Conservation (phyloP, 2,329 filamentous ascomycete genomes). For the Talaromyces sp. region DNA sequence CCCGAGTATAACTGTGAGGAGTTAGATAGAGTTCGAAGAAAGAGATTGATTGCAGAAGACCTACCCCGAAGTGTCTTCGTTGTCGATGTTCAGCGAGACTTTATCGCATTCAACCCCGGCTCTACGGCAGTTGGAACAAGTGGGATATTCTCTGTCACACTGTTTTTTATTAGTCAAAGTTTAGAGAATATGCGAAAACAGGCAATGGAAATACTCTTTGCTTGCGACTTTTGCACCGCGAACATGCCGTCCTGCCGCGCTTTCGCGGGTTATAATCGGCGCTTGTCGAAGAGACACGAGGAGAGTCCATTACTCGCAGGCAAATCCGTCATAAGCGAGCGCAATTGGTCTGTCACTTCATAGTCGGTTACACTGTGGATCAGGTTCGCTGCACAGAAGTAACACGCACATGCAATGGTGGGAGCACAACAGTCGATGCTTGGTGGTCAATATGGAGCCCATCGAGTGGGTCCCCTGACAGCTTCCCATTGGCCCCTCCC, state of each 20-base stretch:
- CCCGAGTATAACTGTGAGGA: conserved; percentile 33
- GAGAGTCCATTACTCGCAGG: background rate
- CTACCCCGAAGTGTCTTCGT: conserved; percentile 29
- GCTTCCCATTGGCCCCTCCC: background rate
- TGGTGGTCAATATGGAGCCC: background rate
- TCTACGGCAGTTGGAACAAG: conserved; percentile 41
- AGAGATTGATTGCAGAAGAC: background rate
- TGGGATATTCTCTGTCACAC: conserved; percentile 42
- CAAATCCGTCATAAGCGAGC: background rate
- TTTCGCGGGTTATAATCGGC: conserved; percentile 38
- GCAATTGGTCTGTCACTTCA: background rate
- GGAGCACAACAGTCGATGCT: background rate
- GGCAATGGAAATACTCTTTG: conserved; percentile 31
- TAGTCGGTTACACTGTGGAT: background rate
- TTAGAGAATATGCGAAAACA: background rate
- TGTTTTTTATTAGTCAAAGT: conserved; percentile 11
- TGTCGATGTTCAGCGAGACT: conserved; percentile 33
- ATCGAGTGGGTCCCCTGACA: background rate
- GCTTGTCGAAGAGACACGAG: conserved; percentile 14
- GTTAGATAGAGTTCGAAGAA: conserved; percentile 7
- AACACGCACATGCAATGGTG: background rate
- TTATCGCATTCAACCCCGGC: conserved; percentile 40
- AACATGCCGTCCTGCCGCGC: conserved; percentile 40
- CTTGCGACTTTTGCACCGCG: conserved; percentile 42
- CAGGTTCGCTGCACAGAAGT: background rate